Evolutionary conservation across 495 filamentous ascomycete genomes (phyloP), one percentile per base, ranked within the genome.

Genomic region (Penicillium diatomitis): DNA sequence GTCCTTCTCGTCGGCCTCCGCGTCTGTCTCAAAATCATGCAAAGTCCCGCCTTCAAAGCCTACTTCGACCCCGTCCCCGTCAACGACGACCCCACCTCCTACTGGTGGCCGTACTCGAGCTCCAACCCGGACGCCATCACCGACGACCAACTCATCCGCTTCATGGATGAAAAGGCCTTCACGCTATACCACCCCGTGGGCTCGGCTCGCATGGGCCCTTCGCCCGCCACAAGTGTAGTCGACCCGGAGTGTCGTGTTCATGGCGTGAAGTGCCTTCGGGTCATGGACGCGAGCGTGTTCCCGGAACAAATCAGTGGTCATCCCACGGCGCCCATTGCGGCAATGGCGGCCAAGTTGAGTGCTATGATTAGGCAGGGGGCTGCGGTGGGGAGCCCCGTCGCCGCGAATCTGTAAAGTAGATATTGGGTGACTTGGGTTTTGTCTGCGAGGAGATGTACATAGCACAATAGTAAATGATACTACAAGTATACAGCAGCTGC

Each of bases 201-300:
- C n/a, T 51, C 55, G 6, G 58, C 58, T 28, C 55, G 58, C 9
- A 62, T 62, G 55, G 58, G 55, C 4, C 32, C 52, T 0, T 46
- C 56, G 2, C 46, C 58, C 8, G 34, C 27, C 4, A 46, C 39
- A 2, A 62, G 73, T 20, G 75, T 77, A 1, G 76, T 80, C 32
- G 73, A 79, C 52, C 44, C 58, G 41, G 53, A 72, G 47, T 70
- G 77, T 35, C 67, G 63, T 44, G 74, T 80, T 28, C 69, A 73
- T 50, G 76, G 73, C 7, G 62, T 78, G 29, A 54, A 66, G 10
- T 64, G 63, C 9, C 63, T 80, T 11, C 63, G 75, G 5, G 67
- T 77, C 33, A 74, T 79, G 43, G 61, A 64, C 51, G 61, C 58
- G 4, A 58, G 58, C 44, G 48, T 64, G 9, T 61, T 64, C 47